A percentile compares a stretch with the other conserved stretches of the same genome.
These are phyloP conservation scores for Tilletia setariae DNA, from an alignment of 1,284 basidiomycete species.

Conservation along the genomic window DNA sequence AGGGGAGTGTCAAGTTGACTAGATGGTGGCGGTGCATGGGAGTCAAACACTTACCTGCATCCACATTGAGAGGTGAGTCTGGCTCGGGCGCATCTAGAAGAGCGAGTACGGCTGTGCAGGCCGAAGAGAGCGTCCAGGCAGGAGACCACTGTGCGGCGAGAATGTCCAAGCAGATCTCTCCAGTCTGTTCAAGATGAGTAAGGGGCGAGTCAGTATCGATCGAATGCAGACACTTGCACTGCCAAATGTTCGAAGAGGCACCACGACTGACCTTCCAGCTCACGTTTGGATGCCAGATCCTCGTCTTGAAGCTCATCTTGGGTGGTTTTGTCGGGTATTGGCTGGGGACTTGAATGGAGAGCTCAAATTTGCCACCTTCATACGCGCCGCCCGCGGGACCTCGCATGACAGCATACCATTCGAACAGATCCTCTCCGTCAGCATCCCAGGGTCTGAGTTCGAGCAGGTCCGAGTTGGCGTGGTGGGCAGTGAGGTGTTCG, in stretches of 20 bases:
- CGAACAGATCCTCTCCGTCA: constrained; percentile 41
- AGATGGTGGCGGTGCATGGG: not conserved
- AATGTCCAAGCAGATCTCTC: constrained; percentile 54
- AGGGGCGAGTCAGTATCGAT: not conserved
- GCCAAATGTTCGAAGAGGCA: not conserved
- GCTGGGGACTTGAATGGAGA: constrained; percentile 36
- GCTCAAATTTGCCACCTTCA: constrained; percentile 33
- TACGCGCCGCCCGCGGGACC: constrained; percentile 34
- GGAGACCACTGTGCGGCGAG: constrained; percentile 52
- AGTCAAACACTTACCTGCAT: constrained; percentile 28
- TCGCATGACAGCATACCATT: constrained; percentile 42
- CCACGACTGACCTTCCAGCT: constrained; percentile 31
- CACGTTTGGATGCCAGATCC: constrained; percentile 52
- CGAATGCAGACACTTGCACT: not conserved
- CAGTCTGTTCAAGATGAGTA: constrained; percentile 26
- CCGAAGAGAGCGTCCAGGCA: constrained; percentile 50
- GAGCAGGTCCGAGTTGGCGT: constrained; percentile 26
- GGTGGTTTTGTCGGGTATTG: constrained; percentile 52
- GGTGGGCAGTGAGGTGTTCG: constrained; percentile 23
- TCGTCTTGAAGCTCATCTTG: constrained; percentile 38
- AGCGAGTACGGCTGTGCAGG: constrained; percentile 48
- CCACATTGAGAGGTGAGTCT: constrained; percentile 52
- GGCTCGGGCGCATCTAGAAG: constrained; percentile 52
- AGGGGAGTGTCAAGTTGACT: not conserved
- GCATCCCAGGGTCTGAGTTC: constrained; percentile 40